A percentile compares a stretch with the other conserved stretches of the same genome.
phyloP scores from a whole-genome alignment of 768 basidiomycete species.

The Arthromyces matolae region DNA sequence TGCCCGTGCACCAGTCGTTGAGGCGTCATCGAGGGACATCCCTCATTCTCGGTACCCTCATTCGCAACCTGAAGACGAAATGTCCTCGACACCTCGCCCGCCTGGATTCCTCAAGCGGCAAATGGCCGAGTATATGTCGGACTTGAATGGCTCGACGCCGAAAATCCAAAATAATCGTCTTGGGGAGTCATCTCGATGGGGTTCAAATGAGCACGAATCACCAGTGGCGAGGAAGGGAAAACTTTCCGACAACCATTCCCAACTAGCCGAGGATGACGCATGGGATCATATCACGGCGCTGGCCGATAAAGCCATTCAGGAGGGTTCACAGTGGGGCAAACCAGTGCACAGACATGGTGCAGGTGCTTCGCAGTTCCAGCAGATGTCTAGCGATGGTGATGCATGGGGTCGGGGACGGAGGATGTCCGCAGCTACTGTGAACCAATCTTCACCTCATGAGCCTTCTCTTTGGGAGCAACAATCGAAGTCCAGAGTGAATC shows the following conservation, averaged over 20 bases:
- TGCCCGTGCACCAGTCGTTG: slow-evolving; percentile 10
- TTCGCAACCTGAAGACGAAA: slow-evolving; percentile 12
- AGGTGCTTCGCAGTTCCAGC: slow-evolving; percentile 1
- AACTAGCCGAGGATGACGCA: slow-evolving; percentile 1
- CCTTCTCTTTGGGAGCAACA: slow-evolving; percentile 2
- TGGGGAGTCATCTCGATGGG: no score
- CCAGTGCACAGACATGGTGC: neutral
- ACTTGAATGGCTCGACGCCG: slow-evolving; percentile 8
- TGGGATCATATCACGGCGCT: neutral
- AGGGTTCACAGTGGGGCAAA: slow-evolving; percentile 7
- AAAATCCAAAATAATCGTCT: neutral
- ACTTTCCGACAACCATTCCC: neutral
- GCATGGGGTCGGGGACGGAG: slow-evolving; percentile 2
- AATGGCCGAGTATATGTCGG: slow-evolving; percentile 10
- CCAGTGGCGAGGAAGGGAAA: neutral
- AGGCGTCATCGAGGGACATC: slow-evolving; percentile 14
- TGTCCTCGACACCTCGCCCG: slow-evolving; percentile 18
- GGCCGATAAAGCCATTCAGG: slow-evolving; percentile 1
- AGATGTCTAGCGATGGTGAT: neutral
- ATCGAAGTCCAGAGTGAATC: neutral
- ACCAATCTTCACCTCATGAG: neutral
- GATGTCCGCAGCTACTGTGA: no score
- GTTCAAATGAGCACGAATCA: slow-evolving; percentile 4
- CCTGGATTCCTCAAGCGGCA: slow-evolving; percentile 5
- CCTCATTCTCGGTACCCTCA: slow-evolving; percentile 5